phyloP scores from a whole-genome alignment of 129 eudicot genomes.

The Deinandra increscens region DNA sequence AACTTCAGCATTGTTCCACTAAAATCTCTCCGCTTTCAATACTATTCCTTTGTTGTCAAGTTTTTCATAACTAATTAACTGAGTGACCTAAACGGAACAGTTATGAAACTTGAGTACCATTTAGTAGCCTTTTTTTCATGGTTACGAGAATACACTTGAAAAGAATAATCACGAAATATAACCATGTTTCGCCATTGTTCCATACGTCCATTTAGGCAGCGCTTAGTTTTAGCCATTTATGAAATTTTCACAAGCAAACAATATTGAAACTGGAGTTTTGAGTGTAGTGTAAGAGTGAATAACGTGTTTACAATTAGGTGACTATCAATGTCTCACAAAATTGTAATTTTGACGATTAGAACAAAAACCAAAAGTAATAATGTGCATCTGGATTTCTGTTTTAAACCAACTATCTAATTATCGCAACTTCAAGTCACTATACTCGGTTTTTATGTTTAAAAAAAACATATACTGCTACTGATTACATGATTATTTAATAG shows the following conservation, averaged over 20 bases:
- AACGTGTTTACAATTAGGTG: too few species aligned
- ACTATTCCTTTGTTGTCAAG: neutral
- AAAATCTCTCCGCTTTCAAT: neutral
- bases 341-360: neutral
- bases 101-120: neutral
- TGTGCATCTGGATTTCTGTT: neutral
- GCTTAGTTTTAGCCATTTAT: too few species aligned
- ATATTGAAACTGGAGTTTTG: too few species aligned
- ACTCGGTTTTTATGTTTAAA: neutral
- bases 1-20: neutral
- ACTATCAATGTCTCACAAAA: too few species aligned
- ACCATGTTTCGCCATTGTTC: too few species aligned
- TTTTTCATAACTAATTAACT: neutral
- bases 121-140: neutral
- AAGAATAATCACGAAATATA: too few species aligned
- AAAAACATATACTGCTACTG: neutral
- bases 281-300: too few species aligned
- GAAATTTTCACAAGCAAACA: too few species aligned
- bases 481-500: neutral
- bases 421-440: neutral
- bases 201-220: too few species aligned
- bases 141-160: too few species aligned
- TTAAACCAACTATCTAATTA: neutral
- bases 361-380: neutral
- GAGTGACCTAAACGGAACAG: neutral